Base-by-base conservation (phyloP, 1,284 basidiomycete species). In the Microbotryum intermedium region DNA sequence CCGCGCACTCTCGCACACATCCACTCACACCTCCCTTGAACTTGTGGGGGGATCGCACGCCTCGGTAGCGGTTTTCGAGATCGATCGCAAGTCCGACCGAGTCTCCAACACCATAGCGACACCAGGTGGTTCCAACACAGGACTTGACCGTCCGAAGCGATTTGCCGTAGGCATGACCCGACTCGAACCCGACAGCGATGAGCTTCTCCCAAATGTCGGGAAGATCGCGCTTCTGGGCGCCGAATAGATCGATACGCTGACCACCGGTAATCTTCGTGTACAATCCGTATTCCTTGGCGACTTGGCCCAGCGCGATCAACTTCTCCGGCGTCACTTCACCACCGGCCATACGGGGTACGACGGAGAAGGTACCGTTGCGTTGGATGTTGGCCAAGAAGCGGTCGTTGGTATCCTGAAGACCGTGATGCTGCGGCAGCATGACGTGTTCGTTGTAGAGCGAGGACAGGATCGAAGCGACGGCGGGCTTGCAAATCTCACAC, bases 21-120 rank as follows among this genome's bases (percentile, higher is more conserved):
- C 86, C 86, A 43, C 81, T 83, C 2, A 88, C 84, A n/a, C 86
- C 86, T 20, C 85, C 85, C 73, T 88, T 88, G 73, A 75, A 75
- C 74, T 88, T 88, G 75, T 88, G 86, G 18, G 86, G 86, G 2
- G 81, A 80, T 29, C 63, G 43, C 26, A 88, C 79, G 39, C 85
- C 84, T 63, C 83, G 83, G 74, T 88, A 88, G 6, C 86, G 78
- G 60, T 86, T 80, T 74, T 89, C 87, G 3, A 89, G 79, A 67
- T 82, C 78, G 46, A 88, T 80, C 0, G 86, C 86, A 61, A 88
- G 74, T 29, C 84, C 84, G 39, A 89, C 86, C 7, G 84, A 84
- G 71, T 88, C 86, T 18, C 85, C 85, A 16, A 87, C 78, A 10
- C 86, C 86, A 68, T 82, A 88, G 13, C 86, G 81, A 70, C 87